phyloP scores from a whole-genome alignment of 2,329 filamentous ascomycete species.

The Arachnomyces sp. region DNA sequence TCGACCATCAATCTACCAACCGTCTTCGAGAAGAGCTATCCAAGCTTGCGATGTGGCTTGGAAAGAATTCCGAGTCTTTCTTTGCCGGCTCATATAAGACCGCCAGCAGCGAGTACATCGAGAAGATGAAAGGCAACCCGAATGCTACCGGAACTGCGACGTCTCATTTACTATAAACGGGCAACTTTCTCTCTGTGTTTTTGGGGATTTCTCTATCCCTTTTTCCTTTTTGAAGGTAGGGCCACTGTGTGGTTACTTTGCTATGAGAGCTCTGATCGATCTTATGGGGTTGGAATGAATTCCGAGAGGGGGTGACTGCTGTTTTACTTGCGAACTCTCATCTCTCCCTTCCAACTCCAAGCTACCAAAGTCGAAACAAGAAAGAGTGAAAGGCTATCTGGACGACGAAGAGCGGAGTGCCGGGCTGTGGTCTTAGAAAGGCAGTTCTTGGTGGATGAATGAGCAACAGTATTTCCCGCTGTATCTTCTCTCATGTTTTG shows the following conservation, averaged over 20 bases:
- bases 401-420: not conserved
- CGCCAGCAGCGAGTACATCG: slow-evolving; percentile 33
- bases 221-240: not conserved
- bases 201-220: too few species aligned
- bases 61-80: slow-evolving; percentile 66
- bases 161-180: slow-evolving; percentile 23
- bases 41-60: slow-evolving; percentile 80
- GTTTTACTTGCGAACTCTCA: too few species aligned
- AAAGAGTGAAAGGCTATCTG: too few species aligned
- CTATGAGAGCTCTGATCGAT: not conserved
- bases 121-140: slow-evolving; percentile 26
- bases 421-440: not conserved
- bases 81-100: slow-evolving; percentile 49
- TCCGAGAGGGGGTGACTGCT: too few species aligned
- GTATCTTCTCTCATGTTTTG: too few species aligned
- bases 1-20: slow-evolving; percentile 86
- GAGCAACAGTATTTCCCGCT: too few species aligned
- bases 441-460: slow-evolving; percentile 1
- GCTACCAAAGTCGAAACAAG: too few species aligned
- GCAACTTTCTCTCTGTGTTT: too few species aligned
- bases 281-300: not conserved
- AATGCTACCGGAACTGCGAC: slow-evolving; percentile 25
- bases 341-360: too few species aligned
- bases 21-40: slow-evolving; percentile 81
- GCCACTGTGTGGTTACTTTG: slow-evolving; percentile 1